Conservation (phyloP, 108 stramenopile genomes). For the Aurantiochytrium sp. region DNA sequence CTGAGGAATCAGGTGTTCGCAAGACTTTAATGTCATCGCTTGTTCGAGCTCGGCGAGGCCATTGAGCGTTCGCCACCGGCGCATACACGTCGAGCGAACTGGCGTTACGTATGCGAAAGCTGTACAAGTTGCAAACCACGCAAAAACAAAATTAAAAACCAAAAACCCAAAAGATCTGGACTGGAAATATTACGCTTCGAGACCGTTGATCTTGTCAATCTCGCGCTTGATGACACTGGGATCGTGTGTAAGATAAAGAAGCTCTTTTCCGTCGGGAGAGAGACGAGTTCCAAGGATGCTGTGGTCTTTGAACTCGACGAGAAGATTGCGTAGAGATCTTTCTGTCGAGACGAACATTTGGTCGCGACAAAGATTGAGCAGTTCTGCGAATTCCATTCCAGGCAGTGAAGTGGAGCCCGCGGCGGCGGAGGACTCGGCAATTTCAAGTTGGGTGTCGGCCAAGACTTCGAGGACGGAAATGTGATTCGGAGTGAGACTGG, state of each 20-base stretch:
- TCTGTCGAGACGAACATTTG: not conserved
- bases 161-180: too few species aligned
- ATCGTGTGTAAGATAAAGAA: not conserved
- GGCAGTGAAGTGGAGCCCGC: not conserved
- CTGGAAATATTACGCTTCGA: too few species aligned
- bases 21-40: too few species aligned
- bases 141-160: too few species aligned
- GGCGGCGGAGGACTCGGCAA: not conserved
- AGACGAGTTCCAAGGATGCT: not conserved
- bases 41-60: too few species aligned
- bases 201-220: not conserved
- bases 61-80: too few species aligned
- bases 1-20: too few species aligned
- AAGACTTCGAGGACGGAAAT: not conserved
- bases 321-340: not conserved
- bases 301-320: conserved; percentile 3
- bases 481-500: not conserved
- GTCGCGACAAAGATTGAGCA: not conserved
- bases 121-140: too few species aligned
- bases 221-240: not conserved
- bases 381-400: not conserved
- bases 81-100: too few species aligned
- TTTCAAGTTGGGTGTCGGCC: not conserved
- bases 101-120: too few species aligned
- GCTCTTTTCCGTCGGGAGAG: not conserved